phyloP scores from a whole-genome alignment of 164 flowering plant species.

The Euptelea pleiosperma region DNA sequence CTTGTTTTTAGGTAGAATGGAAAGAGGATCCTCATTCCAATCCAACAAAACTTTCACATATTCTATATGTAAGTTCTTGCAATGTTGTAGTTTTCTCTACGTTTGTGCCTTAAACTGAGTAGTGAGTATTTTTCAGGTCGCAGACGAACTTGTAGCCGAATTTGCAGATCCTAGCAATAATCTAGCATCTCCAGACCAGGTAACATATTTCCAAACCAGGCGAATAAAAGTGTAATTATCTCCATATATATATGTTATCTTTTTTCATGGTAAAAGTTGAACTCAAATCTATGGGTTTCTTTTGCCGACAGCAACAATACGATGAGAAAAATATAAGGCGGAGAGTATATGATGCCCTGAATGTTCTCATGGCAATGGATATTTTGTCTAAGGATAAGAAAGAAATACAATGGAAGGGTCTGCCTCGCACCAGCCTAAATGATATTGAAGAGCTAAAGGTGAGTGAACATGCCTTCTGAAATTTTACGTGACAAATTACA shows the following conservation, averaged over 20 bases:
- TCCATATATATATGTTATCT: not conserved
- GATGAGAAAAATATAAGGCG: slow-evolving; percentile 82
- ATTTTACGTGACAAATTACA: not conserved
- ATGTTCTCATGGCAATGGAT: slow-evolving; percentile 93
- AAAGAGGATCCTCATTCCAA: too few species aligned
- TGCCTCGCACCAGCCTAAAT: slow-evolving; percentile 62
- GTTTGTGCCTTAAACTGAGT: not conserved
- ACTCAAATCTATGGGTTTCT: slow-evolving; percentile 6
- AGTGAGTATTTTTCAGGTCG: slow-evolving; percentile 27
- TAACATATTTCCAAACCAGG: slow-evolving; percentile 8
- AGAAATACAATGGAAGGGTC: slow-evolving; percentile 83
- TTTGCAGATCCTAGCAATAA: slow-evolving; percentile 31
- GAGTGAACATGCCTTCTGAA: slow-evolving; percentile 2
- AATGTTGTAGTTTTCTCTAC: not conserved
- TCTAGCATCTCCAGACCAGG: slow-evolving; percentile 34
- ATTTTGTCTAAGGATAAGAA: slow-evolving; percentile 82
- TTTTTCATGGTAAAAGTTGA: not conserved
- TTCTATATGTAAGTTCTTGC: not conserved
- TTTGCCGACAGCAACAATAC: slow-evolving; percentile 57
- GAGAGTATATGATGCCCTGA: slow-evolving; percentile 82
- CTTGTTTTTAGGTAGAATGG: too few species aligned
- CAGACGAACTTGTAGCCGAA: slow-evolving; percentile 42
- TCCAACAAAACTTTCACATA: not conserved
- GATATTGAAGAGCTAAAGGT: slow-evolving; percentile 80
- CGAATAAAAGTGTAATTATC: not conserved